Evolutionary conservation across 2,329 filamentous ascomycete species (phyloP).

Genomic region (Scedosporium aurantiacum): DNA sequence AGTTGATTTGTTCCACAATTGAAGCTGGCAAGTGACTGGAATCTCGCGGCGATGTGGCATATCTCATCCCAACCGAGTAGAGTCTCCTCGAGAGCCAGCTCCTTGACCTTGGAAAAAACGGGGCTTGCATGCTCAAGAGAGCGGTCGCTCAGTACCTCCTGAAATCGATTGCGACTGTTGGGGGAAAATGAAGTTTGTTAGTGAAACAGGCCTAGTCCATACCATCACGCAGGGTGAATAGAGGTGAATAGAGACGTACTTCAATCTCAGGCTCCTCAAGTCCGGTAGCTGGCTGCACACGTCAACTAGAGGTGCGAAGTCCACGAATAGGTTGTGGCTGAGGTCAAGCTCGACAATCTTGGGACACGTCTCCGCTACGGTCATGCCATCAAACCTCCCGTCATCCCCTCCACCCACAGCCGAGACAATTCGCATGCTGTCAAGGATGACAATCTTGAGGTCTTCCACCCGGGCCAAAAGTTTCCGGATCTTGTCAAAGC

Average conservation of each 20-base stretch:
- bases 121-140: conserved; percentile 20
- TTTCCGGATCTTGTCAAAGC: conserved; percentile 82
- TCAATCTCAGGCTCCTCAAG: conserved; percentile 56
- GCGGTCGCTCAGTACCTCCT: conserved; percentile 25
- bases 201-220: neutral
- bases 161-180: conserved; percentile 62
- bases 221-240: neutral
- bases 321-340: conserved; percentile 69
- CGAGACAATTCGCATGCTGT: conserved; percentile 54
- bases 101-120: conserved; percentile 39
- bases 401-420: conserved; percentile 12
- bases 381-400: conserved; percentile 19
- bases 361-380: conserved; percentile 43
- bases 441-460: conserved; percentile 70
- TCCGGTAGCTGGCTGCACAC: conserved; percentile 62
- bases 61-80: conserved; percentile 57
- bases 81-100: conserved; percentile 57
- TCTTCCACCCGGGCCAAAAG: conserved; percentile 70
- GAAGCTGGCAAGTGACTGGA: conserved; percentile 39
- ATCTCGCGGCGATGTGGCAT: conserved; percentile 39
- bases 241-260: conserved; percentile 40
- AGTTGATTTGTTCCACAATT: conserved; percentile 49
- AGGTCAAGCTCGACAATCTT: conserved; percentile 72
- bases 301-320: conserved; percentile 52
- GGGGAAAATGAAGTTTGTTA: neutral